These are phyloP conservation scores for Eudorina sp. DNA, from an alignment of 139 green algal genomes.

Conservation along the genomic window DNA sequence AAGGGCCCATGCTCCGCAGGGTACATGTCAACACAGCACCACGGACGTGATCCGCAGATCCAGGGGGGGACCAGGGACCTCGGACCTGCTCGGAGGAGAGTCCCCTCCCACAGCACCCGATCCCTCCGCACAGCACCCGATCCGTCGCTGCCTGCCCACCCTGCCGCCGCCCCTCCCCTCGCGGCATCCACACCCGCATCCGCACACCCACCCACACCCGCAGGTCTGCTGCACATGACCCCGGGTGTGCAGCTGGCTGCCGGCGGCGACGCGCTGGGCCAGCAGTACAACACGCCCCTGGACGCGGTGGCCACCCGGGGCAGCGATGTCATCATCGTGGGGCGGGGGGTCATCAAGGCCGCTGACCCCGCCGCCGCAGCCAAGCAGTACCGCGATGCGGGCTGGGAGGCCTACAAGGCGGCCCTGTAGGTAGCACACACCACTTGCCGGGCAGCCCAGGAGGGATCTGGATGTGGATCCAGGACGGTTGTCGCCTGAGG, in stretches of 20 bases:
- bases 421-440: too few relatives aligned
- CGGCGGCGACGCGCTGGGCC: slow-evolving; percentile 94
- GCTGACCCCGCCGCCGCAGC: slow-evolving; percentile 76
- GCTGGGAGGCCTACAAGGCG: slow-evolving; percentile 92
- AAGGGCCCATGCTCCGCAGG: too few relatives aligned
- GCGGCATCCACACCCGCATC: background rate
- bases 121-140: too few relatives aligned
- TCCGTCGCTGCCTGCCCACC: too few relatives aligned
- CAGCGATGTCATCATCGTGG: slow-evolving; percentile 99
- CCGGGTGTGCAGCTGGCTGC: slow-evolving; percentile 94
- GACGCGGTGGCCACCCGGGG: slow-evolving; percentile 86
- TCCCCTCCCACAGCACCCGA: too few relatives aligned
- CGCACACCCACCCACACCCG: background rate
- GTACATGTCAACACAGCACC: too few relatives aligned
- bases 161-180: background rate
- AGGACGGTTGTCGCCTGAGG: too few relatives aligned
- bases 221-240: slow-evolving; percentile 98
- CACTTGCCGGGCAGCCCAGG: too few relatives aligned
- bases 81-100: too few relatives aligned
- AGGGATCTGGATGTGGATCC: too few relatives aligned
- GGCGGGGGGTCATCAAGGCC: slow-evolving; percentile 89
- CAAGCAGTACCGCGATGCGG: slow-evolving; percentile 88
- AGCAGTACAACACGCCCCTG: slow-evolving; percentile 98
- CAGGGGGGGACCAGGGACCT: too few relatives aligned
- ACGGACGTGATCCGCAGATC: too few relatives aligned